phyloP scores from a whole-genome alignment of 179 eudicot species.

The Monotropa hypopitys region DNA sequence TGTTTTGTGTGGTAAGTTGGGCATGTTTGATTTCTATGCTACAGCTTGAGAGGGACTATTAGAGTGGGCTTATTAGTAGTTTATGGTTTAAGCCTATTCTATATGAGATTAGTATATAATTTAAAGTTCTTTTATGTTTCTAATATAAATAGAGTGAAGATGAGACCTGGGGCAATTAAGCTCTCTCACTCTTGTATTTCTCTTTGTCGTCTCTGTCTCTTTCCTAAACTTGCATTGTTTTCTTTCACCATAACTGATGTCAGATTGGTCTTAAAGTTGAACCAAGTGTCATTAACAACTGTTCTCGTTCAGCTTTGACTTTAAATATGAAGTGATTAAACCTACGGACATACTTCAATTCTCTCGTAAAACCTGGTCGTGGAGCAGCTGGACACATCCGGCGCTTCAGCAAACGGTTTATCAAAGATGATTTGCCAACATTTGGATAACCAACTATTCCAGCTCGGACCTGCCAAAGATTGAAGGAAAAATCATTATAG shows the following conservation, averaged over 20 bases:
- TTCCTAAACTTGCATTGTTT: no score
- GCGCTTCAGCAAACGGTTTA: constrained; percentile 87
- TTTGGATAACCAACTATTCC: constrained; percentile 97
- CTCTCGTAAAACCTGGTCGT: constrained; percentile 94
- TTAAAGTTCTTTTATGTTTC: no score
- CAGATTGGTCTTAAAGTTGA: not conserved
- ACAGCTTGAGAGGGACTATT: no score
- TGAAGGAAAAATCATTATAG: not conserved
- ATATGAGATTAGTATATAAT: no score
- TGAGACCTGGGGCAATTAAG: no score
- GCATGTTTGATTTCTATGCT: no score
- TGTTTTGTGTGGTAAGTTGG: no score
- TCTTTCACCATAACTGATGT: not conserved
- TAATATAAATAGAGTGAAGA: no score
- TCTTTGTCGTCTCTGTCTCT: no score
- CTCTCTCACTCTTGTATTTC: no score
- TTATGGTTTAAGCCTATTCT: no score
- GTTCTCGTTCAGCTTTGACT: not conserved
- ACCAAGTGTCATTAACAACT: not conserved
- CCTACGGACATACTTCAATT: constrained; percentile 45
- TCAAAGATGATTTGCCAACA: constrained; percentile 95
- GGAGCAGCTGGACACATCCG: constrained; percentile 96
- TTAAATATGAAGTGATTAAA: not conserved
- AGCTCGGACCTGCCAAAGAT: constrained; percentile 68
- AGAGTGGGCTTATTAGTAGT: no score